Conservation (phyloP, 352 stramenopile species). For the Globisporangium orthogonon region DNA sequence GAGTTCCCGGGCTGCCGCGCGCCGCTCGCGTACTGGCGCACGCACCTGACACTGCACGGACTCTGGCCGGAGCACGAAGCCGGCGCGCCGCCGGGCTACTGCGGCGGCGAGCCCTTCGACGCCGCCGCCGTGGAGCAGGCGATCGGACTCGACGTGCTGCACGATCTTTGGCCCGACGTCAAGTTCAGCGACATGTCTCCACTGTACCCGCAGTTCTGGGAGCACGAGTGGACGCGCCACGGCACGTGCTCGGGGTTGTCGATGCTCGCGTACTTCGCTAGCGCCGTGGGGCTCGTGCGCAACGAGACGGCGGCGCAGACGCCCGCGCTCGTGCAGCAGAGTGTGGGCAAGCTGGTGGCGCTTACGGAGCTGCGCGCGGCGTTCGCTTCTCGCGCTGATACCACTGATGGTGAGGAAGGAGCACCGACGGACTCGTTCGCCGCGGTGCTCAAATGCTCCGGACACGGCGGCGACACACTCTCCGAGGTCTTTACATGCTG, state of each 20-base stretch:
- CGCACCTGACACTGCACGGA: slow-evolving; percentile 87
- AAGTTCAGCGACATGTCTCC: slow-evolving; percentile 47
- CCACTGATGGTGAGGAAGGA: neutral
- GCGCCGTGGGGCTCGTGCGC: slow-evolving; percentile 72
- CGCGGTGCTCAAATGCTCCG: slow-evolving; percentile 23
- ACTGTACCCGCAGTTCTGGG: slow-evolving; percentile 86
- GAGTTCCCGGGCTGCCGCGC: slow-evolving; percentile 61
- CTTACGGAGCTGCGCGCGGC: slow-evolving; percentile 34
- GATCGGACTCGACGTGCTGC: slow-evolving; percentile 66
- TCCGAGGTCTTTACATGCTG: slow-evolving; percentile 83
- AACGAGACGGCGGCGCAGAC: slow-evolving; percentile 63
- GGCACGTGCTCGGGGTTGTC: slow-evolving; percentile 88
- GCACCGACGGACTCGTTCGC: neutral
- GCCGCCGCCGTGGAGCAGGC: slow-evolving; percentile 39
- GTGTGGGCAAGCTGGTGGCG: slow-evolving; percentile 48
- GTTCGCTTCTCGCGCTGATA: slow-evolving; percentile 13
- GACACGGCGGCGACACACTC: slow-evolving; percentile 32
- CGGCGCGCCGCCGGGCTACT: slow-evolving; percentile 71
- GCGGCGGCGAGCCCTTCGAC: slow-evolving; percentile 69
- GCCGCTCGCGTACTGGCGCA: slow-evolving; percentile 68
- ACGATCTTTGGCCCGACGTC: slow-evolving; percentile 85
- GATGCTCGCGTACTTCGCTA: slow-evolving; percentile 82
- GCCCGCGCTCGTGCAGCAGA: slow-evolving; percentile 48
- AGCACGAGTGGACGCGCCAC: slow-evolving; percentile 92
- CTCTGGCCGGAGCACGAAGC: slow-evolving; percentile 79